phyloP scores from a whole-genome alignment of 805 yeast genomes.

The Yarrowia bubula region DNA sequence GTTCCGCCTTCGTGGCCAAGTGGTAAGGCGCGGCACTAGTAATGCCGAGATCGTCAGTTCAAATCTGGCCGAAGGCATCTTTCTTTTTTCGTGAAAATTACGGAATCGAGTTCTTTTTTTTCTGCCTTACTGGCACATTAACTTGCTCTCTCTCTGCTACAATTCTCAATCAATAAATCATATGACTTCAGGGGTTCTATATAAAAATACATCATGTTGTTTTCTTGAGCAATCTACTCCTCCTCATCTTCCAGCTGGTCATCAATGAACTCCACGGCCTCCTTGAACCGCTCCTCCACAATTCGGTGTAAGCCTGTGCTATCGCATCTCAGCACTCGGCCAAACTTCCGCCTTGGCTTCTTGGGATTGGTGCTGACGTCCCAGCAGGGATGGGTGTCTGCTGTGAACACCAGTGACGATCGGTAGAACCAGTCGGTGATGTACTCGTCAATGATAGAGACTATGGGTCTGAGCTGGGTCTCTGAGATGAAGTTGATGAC shows the following conservation, averaged over 20 bases:
- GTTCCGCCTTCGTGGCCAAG: conserved; percentile 12
- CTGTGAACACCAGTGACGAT: conserved; percentile 78
- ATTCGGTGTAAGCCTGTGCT: conserved; percentile 72
- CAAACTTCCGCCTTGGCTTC: conserved; percentile 85
- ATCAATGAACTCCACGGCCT: conserved; percentile 73
- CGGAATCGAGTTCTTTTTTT: too few relatives aligned
- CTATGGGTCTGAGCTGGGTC: conserved; percentile 69
- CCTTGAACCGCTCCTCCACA: conserved; percentile 78
- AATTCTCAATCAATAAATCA: background rate
- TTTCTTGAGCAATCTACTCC: background rate
- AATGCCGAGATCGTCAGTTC: conserved; percentile 13
- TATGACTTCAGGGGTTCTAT: conserved; percentile 22
- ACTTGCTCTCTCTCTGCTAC: background rate
- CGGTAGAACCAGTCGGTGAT: conserved; percentile 89
- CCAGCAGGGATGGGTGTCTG: conserved; percentile 79
- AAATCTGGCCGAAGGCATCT: conserved; percentile 12
- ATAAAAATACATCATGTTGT: conserved; percentile 23
- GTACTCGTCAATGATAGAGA: conserved; percentile 84
- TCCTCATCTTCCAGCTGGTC: conserved; percentile 32
- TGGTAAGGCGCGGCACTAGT: conserved; percentile 18
- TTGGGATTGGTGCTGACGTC: conserved; percentile 51
- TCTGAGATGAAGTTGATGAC: conserved; percentile 68
- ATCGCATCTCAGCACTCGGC: conserved; percentile 76
- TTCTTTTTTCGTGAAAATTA: background rate
- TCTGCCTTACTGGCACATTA: background rate